Conservation (phyloP, 2,329 filamentous ascomycete genomes). For the Ascochyta lentis region DNA sequence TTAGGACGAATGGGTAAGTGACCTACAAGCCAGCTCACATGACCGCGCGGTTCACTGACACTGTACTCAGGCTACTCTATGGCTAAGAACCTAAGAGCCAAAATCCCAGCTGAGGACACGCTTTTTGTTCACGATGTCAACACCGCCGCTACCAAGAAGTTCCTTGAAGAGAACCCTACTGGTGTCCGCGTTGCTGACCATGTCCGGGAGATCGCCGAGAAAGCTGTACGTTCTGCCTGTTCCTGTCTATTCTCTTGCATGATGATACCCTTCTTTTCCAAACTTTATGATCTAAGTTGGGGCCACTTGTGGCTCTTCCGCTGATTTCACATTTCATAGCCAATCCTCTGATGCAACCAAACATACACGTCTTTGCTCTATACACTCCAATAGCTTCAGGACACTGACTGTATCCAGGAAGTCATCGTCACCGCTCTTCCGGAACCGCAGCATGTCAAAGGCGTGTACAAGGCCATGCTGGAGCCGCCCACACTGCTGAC, state of each 20-base stretch:
- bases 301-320: constrained; percentile 61
- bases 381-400: not conserved
- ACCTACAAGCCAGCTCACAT: constrained; percentile 23
- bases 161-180: constrained; percentile 62
- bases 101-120: constrained; percentile 67
- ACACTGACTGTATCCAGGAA: constrained; percentile 63
- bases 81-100: constrained; percentile 73
- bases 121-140: constrained; percentile 73
- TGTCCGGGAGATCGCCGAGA: constrained; percentile 69
- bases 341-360: constrained; percentile 71
- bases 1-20: constrained; percentile 58
- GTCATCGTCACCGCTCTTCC: constrained; percentile 88
- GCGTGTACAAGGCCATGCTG: constrained; percentile 80
- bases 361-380: constrained; percentile 13
- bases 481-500: constrained; percentile 61
- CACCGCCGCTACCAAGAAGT: constrained; percentile 60
- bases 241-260: constrained; percentile 37
- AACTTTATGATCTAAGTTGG: constrained; percentile 77
- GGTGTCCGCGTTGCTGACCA: constrained; percentile 63
- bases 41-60: constrained; percentile 26
- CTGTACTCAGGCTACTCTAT: constrained; percentile 68
- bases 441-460: constrained; percentile 84
- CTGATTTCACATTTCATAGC: constrained; percentile 72
- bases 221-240: constrained; percentile 62
- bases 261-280: constrained; percentile 60